phyloP scores from a whole-genome alignment of 768 basidiomycete species.

The Podaxis sp. region DNA sequence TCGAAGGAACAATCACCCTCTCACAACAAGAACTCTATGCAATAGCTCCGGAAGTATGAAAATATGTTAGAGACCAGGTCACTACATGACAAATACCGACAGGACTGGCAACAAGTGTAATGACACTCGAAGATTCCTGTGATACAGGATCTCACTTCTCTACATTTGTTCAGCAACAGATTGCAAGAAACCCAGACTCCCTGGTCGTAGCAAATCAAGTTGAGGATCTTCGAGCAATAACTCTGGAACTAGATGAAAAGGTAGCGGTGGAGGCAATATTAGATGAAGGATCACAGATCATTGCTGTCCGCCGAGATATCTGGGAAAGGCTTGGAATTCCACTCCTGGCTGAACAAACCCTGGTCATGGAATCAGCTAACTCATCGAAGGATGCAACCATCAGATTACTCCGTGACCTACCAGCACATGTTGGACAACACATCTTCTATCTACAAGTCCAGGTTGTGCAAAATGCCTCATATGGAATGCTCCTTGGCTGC shows the following conservation, averaged over 20 bases:
- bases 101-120: too few species aligned
- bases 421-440: constrained; percentile 16
- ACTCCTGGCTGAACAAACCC: constrained; percentile 15
- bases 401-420: constrained; percentile 19
- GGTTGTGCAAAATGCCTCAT: constrained; percentile 16
- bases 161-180: too few species aligned
- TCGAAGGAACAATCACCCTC: too few species aligned
- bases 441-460: too few species aligned
- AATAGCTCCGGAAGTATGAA: too few species aligned
- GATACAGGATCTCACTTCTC: too few species aligned
- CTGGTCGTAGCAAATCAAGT: constrained; percentile 17
- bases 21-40: too few species aligned
- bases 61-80: too few species aligned
- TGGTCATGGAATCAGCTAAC: constrained; percentile 23
- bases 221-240: constrained; percentile 16
- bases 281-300: constrained; percentile 20
- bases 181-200: too few species aligned
- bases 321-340: constrained; percentile 21
- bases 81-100: too few species aligned
- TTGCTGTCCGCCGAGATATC: constrained; percentile 8
- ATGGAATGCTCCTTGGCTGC: background rate
- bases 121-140: too few species aligned
- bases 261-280: constrained; percentile 17
- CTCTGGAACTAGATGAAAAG: constrained; percentile 7
- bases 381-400: constrained; percentile 11